Evolutionary conservation across 2,329 filamentous ascomycete genomes (phyloP), one percentile per base, ranked within the genome.

Genomic region (Fusarium albidum): DNA sequence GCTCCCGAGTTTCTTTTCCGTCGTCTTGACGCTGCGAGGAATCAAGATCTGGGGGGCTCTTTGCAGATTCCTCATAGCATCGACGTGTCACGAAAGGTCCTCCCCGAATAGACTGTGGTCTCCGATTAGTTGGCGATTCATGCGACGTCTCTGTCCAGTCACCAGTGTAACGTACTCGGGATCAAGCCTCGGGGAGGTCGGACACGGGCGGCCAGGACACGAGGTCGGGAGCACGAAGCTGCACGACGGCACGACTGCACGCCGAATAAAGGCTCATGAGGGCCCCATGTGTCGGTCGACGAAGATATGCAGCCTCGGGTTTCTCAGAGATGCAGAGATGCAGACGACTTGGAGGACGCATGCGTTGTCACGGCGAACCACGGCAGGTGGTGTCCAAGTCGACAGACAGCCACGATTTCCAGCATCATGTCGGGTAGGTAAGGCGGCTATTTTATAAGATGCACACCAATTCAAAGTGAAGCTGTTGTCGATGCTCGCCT

Each of bases 381-480:
- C 31, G 49, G 21, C 7, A 62, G 54, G 62, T 48, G 58, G 54
- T 61, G 58, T 62, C 55, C 21, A 21, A 21, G 21, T 21, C 21
- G 21, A 21, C 21, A 21, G 21, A 25, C 50, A 34, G 45, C 28
- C 31, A 27, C 14, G 32, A 27, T 32, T 40, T 45, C 35, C 26
- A 39, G 48, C 61, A 48, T 33, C 47, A 44, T 57, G 21, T 44
- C 34, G 27, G 17, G 47, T 28, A 52, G 52, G 52, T 51, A 35
- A 59, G 55, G 34, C 58, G 41, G 57, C 27, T 49, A 34, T 46
- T 50, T 62, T 62, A 59, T 61, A 61, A 46, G 35, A 43, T 54
- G 21, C 42, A 55, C 41, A 39, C 45, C 34, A 10, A 21, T 38
- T 25, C 25, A 39, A 49, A 49, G 35, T 43, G 47, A 60, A 53